These are phyloP conservation scores for Alternaria metachromatica DNA, from an alignment of 2,329 filamentous ascomycete genomes.

Conservation along the genomic window DNA sequence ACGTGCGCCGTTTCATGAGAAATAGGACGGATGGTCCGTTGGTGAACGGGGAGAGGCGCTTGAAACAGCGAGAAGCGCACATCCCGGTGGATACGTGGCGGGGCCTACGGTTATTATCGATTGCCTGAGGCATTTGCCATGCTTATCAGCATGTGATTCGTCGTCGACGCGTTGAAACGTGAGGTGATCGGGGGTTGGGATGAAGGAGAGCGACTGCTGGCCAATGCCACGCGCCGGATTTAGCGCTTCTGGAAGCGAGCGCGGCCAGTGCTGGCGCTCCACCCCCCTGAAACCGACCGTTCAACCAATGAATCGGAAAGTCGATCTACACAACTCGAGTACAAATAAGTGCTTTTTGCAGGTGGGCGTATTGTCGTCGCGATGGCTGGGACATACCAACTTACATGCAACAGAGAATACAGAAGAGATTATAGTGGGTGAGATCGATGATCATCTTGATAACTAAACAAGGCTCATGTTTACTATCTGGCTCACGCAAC, in stretches of 20 bases:
- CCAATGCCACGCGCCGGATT: constrained; percentile 12
- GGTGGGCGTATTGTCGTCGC: not conserved
- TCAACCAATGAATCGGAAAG: constrained; percentile 7
- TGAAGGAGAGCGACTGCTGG: constrained; percentile 14
- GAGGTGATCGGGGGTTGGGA: constrained; percentile 16
- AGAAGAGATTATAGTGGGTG: not conserved
- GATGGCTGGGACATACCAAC: not conserved
- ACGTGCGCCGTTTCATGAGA: constrained; percentile 37
- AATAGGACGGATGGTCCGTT: constrained; percentile 31
- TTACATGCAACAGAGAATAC: not conserved
- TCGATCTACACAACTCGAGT: not conserved
- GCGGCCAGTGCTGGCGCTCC: constrained; percentile 2
- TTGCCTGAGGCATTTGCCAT: constrained; percentile 10
- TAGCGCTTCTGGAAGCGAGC: constrained; percentile 18
- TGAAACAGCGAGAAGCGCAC: constrained; percentile 31
- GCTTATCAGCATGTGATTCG: constrained; percentile 13
- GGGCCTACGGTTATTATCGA: constrained; percentile 11
- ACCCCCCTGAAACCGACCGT: constrained; percentile 16
- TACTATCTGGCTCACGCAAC: not conserved
- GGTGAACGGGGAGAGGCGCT: constrained; percentile 21
- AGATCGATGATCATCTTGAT: not conserved
- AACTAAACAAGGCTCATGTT: not conserved
- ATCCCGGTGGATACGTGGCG: constrained; percentile 20
- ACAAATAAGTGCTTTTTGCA: not conserved
- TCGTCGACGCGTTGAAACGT: constrained; percentile 24